Evolutionary conservation across 2,329 filamentous ascomycete genomes (phyloP).

Genomic region (Venturia nashicola): DNA sequence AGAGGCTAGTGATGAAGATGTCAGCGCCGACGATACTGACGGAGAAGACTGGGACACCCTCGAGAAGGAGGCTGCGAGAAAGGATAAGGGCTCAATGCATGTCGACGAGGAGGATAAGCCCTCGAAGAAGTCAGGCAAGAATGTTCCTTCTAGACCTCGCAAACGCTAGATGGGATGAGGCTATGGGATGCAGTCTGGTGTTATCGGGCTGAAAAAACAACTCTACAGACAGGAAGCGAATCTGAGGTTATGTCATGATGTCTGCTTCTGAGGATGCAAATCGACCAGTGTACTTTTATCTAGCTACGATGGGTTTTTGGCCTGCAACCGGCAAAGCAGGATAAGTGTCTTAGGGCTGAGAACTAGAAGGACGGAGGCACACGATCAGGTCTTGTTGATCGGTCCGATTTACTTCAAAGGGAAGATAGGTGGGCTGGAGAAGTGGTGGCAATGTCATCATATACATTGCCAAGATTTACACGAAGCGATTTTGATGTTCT

Average conservation of each 20-base stretch:
- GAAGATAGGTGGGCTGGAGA: neutral
- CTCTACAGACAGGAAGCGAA: neutral
- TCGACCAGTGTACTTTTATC: neutral
- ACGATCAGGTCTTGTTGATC: neutral
- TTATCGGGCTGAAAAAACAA: neutral
- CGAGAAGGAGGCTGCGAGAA: conserved; percentile 66
- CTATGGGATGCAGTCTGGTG: neutral
- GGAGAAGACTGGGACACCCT: conserved; percentile 92
- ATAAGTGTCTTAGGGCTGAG: no score
- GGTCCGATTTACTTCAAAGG: neutral
- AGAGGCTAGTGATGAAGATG: conserved; percentile 64
- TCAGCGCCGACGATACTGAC: conserved; percentile 44
- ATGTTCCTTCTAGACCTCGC: neutral
- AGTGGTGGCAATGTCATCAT: neutral
- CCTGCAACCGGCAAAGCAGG: neutral
- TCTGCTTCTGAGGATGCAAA: neutral
- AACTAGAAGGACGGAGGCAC: neutral
- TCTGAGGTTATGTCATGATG: neutral
- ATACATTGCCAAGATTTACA: neutral
- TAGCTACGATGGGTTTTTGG: neutral
- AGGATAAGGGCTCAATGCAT: conserved; percentile 27
- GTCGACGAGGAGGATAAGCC: conserved; percentile 7
- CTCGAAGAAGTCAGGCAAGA: conserved; percentile 1
- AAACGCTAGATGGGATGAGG: neutral
- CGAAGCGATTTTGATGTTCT: neutral